Conservation (phyloP, 805 yeast genomes). For the Candida krabiensis region DNA sequence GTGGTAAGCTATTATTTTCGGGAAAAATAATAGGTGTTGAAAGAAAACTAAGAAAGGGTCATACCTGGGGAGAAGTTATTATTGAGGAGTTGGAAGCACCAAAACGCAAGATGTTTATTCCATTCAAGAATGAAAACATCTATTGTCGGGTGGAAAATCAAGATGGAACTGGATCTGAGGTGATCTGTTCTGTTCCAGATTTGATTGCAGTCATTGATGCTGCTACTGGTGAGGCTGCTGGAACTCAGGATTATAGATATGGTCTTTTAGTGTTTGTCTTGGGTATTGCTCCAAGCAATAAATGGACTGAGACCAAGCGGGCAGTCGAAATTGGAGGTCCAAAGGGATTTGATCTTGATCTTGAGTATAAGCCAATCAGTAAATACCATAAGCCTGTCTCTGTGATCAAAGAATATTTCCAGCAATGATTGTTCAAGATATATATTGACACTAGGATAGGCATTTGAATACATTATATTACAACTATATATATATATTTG, state of each 20-base stretch:
- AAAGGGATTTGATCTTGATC: conserved; percentile 34
- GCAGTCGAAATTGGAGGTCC: conserved; percentile 46
- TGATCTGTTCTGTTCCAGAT: conserved; percentile 47
- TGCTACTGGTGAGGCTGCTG: conserved; percentile 46
- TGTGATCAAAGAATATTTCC: conserved; percentile 38
- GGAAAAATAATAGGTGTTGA: conserved; percentile 48
- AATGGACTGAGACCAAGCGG: conserved; percentile 37
- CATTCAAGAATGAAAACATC: conserved; percentile 51
- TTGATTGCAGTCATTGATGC: conserved; percentile 42
- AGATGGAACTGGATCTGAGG: conserved; percentile 23
- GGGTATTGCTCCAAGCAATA: conserved; percentile 37
- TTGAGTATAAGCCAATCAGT: conserved; percentile 39
- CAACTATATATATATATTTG: no score
- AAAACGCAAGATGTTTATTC: conserved; percentile 33
- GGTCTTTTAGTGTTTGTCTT: conserved; percentile 45
- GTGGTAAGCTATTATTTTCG: conserved; percentile 36
- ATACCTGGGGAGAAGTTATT: conserved; percentile 44
- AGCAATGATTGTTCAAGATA: not conserved
- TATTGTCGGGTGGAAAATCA: conserved; percentile 28
- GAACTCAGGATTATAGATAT: conserved; percentile 48
- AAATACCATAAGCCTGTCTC: conserved; percentile 35
- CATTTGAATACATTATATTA: no score
- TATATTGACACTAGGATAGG: no score
- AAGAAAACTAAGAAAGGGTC: conserved; percentile 41
- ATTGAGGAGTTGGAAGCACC: conserved; percentile 21